Conservation (phyloP, 2,329 filamentous ascomycete species). For the Erysiphe neolycopersici region DNA sequence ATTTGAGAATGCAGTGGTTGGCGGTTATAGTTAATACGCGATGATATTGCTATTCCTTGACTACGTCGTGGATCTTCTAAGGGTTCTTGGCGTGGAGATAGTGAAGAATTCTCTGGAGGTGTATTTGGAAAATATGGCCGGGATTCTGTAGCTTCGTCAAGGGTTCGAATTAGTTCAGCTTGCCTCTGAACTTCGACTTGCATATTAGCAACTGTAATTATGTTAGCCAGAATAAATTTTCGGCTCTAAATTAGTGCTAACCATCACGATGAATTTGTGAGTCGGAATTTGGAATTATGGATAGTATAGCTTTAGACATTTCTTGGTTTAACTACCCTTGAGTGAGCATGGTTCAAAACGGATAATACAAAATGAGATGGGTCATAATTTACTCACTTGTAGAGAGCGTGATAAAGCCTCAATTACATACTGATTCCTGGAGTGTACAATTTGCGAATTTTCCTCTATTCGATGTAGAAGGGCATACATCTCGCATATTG, state of each 20-base stretch:
- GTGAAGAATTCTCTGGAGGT: slow-evolving; percentile 42
- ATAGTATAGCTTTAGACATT: slow-evolving; percentile 46
- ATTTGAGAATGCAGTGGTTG: slow-evolving; percentile 62
- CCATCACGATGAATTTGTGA: slow-evolving; percentile 58
- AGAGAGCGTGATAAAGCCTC: slow-evolving; percentile 54
- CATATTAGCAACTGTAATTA: slow-evolving; percentile 22
- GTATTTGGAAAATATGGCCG: slow-evolving; percentile 37
- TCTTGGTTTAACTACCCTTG: slow-evolving; percentile 51
- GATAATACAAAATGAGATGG: neutral
- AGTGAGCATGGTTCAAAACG: neutral
- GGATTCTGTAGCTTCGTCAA: slow-evolving; percentile 41
- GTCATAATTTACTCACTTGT: slow-evolving; percentile 21
- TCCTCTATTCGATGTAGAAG: slow-evolving; percentile 67
- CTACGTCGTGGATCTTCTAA: slow-evolving; percentile 54
- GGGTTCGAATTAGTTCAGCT: slow-evolving; percentile 25
- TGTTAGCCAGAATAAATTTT: neutral
- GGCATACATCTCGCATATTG: slow-evolving; percentile 50
- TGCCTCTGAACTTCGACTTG: slow-evolving; percentile 35
- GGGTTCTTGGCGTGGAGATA: slow-evolving; percentile 67
- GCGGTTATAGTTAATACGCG: slow-evolving; percentile 30
- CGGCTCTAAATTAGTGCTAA: slow-evolving; percentile 19
- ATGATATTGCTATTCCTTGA: slow-evolving; percentile 29
- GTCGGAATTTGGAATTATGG: slow-evolving; percentile 48
- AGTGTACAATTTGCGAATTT: slow-evolving; percentile 47
- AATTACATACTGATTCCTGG: slow-evolving; percentile 57